Conservation (phyloP, 495 filamentous ascomycete genomes). For the Podospora pseudocomata region DNA sequence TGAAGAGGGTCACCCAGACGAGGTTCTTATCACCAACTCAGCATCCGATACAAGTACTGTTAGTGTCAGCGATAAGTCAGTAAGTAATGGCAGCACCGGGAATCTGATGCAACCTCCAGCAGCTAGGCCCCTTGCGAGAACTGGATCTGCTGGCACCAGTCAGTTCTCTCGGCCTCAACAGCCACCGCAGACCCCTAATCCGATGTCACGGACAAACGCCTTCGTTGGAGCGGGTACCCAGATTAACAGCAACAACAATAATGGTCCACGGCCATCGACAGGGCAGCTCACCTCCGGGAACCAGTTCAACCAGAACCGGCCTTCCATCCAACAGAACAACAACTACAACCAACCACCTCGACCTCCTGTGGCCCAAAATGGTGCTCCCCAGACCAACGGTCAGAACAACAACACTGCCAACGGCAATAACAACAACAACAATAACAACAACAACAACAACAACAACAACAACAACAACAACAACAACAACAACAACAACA, state of each 20-base stretch:
- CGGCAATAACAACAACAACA: slow-evolving; percentile 17
- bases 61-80: slow-evolving; percentile 4
- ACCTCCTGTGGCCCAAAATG: slow-evolving; percentile 24
- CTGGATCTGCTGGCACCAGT: slow-evolving; percentile 27
- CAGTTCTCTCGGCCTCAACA: slow-evolving; percentile 30
- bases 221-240: slow-evolving; percentile 22
- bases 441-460: background rate
- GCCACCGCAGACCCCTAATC: slow-evolving; percentile 33
- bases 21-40: slow-evolving; percentile 44
- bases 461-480: background rate
- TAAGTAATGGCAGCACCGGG: slow-evolving; percentile 14
- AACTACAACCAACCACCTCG: slow-evolving; percentile 26
- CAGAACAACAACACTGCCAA: slow-evolving; percentile 26
- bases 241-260: slow-evolving; percentile 22
- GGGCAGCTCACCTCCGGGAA: slow-evolving; percentile 17
- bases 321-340: slow-evolving; percentile 23
- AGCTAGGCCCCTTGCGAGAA: slow-evolving; percentile 26
- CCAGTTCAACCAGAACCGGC: slow-evolving; percentile 33
- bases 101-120: slow-evolving; percentile 38
- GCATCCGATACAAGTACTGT: slow-evolving; percentile 3
- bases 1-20: slow-evolving; percentile 60
- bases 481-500: slow-evolving; percentile 10
- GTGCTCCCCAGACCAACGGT: slow-evolving; percentile 26
- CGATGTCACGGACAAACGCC: background rate
- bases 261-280: slow-evolving; percentile 5